A percentile compares a stretch with the other conserved stretches of the same genome.
Conservation (phyloP, 371 early-diverging fungal genomes). For the Coemansia sp. region DNA sequence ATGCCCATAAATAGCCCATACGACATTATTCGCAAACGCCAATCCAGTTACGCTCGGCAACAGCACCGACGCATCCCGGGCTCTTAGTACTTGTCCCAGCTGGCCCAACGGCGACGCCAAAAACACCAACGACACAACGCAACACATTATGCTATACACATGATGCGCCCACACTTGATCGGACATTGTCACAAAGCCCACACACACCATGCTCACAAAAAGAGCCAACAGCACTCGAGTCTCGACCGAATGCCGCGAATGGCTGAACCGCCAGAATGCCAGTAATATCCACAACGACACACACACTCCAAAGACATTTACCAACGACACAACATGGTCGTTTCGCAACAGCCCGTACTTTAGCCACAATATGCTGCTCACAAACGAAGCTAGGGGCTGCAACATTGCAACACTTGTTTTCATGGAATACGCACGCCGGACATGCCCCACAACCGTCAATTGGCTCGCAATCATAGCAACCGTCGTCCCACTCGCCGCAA, state of each 20-base stretch:
- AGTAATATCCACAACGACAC: constrained; percentile 24
- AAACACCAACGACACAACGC: constrained; percentile 29
- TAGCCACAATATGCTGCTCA: constrained; percentile 35
- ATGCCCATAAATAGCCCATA: constrained; percentile 34
- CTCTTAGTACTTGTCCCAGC: constrained; percentile 20
- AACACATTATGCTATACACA: constrained; percentile 25
- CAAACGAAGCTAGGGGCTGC: constrained; percentile 24
- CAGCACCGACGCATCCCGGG: constrained; percentile 36
- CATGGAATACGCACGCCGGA: constrained; percentile 8
- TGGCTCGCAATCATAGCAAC: constrained; percentile 33
- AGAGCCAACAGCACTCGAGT: constrained; percentile 1
- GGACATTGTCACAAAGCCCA: constrained; percentile 23
- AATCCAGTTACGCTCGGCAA: constrained; percentile 28
- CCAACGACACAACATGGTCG: constrained; percentile 14
- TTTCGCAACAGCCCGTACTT: constrained; percentile 33
- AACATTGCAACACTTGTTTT: constrained; percentile 17
- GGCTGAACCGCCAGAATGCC: constrained; percentile 24
- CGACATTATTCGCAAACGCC: constrained; percentile 32
- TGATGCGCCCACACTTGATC: neutral
- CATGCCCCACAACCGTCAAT: constrained; percentile 15
- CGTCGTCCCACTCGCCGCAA: constrained; percentile 12
- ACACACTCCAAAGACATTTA: constrained; percentile 16
- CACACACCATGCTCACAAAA: neutral
- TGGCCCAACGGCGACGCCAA: constrained; percentile 37
- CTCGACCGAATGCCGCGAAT: constrained; percentile 10